Evolutionary conservation across 345 rosid genomes (phyloP).

Genomic region (Populus euphratica): DNA sequence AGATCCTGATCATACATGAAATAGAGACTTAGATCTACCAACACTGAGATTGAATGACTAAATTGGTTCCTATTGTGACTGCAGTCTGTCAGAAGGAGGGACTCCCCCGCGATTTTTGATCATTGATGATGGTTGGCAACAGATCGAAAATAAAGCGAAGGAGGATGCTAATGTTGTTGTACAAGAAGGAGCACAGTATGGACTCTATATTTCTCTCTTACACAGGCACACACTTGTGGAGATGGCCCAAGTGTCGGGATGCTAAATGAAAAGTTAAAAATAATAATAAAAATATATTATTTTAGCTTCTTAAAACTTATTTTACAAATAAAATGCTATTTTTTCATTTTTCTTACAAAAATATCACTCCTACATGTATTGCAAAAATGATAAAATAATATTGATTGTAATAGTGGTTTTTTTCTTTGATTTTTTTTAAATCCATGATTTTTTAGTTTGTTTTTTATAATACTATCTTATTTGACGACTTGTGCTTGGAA

Average conservation of each 20-base stretch:
- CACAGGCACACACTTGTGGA: background rate
- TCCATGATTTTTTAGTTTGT: too few species aligned
- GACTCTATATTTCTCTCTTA: conserved; percentile 9
- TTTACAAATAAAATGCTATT: too few species aligned
- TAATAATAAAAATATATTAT: too few species aligned
- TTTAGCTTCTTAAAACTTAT: too few species aligned
- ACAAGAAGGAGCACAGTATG: conserved; percentile 99
- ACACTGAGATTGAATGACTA: conserved; percentile 15
- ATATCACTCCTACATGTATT: too few species aligned
- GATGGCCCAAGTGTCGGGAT: background rate
- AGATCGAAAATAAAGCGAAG: conserved; percentile 70
- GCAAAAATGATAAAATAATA: too few species aligned
- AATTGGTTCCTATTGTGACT: conserved; percentile 19
- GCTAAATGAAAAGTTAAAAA: too few species aligned
- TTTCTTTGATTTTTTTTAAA: too few species aligned
- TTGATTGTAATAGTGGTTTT: too few species aligned
- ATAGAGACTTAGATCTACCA: background rate
- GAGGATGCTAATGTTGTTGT: conserved; percentile 56
- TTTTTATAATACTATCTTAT: too few species aligned
- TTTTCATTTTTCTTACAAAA: too few species aligned
- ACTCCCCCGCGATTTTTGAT: conserved; percentile 90
- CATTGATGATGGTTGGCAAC: conserved; percentile 99
- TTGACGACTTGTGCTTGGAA: rapidly evolving
- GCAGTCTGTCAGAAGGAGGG: conserved; percentile 87
- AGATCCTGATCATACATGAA: background rate